These are phyloP conservation scores for Tirmania nivea DNA, from an alignment of 495 filamentous ascomycete genomes.

Conservation along the genomic window DNA sequence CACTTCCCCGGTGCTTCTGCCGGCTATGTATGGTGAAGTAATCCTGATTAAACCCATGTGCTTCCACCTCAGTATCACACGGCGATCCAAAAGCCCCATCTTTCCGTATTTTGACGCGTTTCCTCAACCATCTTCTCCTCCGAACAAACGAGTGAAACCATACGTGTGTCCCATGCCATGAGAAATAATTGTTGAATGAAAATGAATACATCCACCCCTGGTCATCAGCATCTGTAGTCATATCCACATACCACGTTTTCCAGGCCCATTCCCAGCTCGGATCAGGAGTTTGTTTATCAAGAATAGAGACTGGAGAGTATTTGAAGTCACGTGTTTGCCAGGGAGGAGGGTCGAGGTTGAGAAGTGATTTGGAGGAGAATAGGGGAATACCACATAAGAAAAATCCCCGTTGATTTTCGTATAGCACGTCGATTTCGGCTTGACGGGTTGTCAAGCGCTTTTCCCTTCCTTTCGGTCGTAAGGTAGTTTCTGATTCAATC, in stretches of 20 bases:
- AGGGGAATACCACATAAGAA: slow-evolving; percentile 78
- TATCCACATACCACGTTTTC: slow-evolving; percentile 85
- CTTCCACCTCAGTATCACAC: slow-evolving; percentile 19
- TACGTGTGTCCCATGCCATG: slow-evolving; percentile 77
- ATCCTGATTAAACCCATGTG: slow-evolving; percentile 51
- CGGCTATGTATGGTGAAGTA: slow-evolving; percentile 63
- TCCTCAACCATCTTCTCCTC: slow-evolving; percentile 68
- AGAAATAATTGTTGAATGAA: slow-evolving; percentile 49
- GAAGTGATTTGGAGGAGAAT: slow-evolving; percentile 67
- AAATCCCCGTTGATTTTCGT: slow-evolving; percentile 74
- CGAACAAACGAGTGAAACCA: slow-evolving; percentile 90
- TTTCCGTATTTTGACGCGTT: slow-evolving; percentile 40
- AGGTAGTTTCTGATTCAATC: slow-evolving; percentile 9
- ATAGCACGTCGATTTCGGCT: slow-evolving; percentile 61
- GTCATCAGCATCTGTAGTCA: slow-evolving; percentile 67
- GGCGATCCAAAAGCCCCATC: neutral
- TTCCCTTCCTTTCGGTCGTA: slow-evolving; percentile 1
- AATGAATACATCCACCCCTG: slow-evolving; percentile 94
- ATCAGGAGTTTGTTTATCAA: slow-evolving; percentile 80
- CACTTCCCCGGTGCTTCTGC: slow-evolving; percentile 14
- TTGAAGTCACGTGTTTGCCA: slow-evolving; percentile 64
- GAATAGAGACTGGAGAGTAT: slow-evolving; percentile 61
- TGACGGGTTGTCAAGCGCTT: slow-evolving; percentile 20
- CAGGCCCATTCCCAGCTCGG: slow-evolving; percentile 67
- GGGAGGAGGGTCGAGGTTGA: slow-evolving; percentile 62